phyloP scores from a whole-genome alignment of 495 filamentous ascomycete species.

The Talaromyces adpressus region DNA sequence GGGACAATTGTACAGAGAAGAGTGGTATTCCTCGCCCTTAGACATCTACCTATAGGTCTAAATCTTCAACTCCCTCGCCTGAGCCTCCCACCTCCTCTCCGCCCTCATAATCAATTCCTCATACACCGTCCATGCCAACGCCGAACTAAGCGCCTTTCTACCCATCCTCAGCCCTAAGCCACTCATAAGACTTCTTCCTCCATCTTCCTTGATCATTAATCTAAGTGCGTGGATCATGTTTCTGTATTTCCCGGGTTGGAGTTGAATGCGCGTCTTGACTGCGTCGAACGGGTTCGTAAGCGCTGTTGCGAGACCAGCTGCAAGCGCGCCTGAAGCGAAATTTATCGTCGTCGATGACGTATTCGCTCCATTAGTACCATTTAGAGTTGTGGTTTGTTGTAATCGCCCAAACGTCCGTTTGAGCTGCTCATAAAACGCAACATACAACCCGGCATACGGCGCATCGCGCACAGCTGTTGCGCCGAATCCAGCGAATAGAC shows the following conservation, averaged over 20 bases:
- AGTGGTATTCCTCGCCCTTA: neutral
- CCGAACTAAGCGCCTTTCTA: constrained; percentile 84
- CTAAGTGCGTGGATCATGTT: constrained; percentile 75
- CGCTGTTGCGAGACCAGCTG: constrained; percentile 73
- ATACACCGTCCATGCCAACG: constrained; percentile 93
- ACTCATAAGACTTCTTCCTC: constrained; percentile 72
- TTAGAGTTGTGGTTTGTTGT: neutral
- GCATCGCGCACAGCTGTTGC: constrained; percentile 91
- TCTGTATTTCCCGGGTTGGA: constrained; percentile 73
- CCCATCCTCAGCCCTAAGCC: constrained; percentile 83
- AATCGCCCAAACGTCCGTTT: constrained; percentile 58
- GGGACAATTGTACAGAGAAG: neutral
- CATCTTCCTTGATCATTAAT: constrained; percentile 77
- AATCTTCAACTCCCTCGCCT: constrained; percentile 13
- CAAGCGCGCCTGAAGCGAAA: constrained; percentile 70
- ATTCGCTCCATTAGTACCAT: neutral
- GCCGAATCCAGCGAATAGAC: constrained; percentile 90
- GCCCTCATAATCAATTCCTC: constrained; percentile 81
- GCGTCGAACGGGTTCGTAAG: constrained; percentile 96
- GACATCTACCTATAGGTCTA: neutral
- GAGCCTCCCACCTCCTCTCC: constrained; percentile 52
- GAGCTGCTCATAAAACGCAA: constrained; percentile 86
- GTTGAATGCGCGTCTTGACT: constrained; percentile 88
- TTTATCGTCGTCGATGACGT: constrained; percentile 64
- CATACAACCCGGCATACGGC: constrained; percentile 91